Conservation (phyloP, 768 basidiomycete species). For the Suillus discolor region DNA sequence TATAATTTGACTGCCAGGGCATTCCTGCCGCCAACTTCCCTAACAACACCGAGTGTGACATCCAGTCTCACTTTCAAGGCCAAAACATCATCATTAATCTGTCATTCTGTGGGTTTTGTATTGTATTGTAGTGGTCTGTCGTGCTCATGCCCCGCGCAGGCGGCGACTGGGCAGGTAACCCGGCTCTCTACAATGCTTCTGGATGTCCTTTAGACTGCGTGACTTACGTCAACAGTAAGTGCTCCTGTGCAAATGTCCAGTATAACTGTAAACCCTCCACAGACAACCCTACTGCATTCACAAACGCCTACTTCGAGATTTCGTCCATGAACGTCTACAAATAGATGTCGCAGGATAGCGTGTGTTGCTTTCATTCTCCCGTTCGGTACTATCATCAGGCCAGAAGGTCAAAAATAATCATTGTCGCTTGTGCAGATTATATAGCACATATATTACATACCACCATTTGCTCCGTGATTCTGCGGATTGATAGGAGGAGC, state of each 20-base stretch:
- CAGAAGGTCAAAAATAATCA: not conserved
- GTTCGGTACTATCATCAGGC: not conserved
- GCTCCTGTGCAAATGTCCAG: not conserved
- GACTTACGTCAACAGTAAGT: slow-evolving; percentile 40
- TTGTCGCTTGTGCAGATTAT: not conserved
- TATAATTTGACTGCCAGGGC: slow-evolving; percentile 24
- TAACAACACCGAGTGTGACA: slow-evolving; percentile 38
- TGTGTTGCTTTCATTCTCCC: not conserved
- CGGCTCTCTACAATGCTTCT: slow-evolving; percentile 41
- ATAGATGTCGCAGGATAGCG: slow-evolving; percentile 18
- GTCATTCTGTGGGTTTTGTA: slow-evolving; percentile 56
- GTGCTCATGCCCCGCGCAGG: slow-evolving; percentile 35
- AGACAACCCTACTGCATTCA: slow-evolving; percentile 71
- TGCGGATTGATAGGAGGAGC: slow-evolving; percentile 13
- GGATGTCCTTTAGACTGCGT: slow-evolving; percentile 57
- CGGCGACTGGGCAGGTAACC: slow-evolving; percentile 58
- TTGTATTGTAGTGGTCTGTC: not conserved
- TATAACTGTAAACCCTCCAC: slow-evolving; percentile 1
- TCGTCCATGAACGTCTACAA: slow-evolving; percentile 57
- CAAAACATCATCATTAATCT: slow-evolving; percentile 45
- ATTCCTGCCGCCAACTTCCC: slow-evolving; percentile 35
- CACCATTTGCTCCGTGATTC: slow-evolving; percentile 67
- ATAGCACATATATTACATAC: not conserved
- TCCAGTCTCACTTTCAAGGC: slow-evolving; percentile 36
- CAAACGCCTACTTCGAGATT: slow-evolving; percentile 73